Percentiles rank a stretch among this genome's conserved stretches.
phyloP scores from a whole-genome alignment of 148 eudicot genomes.

The Suaeda aralocaspica region DNA sequence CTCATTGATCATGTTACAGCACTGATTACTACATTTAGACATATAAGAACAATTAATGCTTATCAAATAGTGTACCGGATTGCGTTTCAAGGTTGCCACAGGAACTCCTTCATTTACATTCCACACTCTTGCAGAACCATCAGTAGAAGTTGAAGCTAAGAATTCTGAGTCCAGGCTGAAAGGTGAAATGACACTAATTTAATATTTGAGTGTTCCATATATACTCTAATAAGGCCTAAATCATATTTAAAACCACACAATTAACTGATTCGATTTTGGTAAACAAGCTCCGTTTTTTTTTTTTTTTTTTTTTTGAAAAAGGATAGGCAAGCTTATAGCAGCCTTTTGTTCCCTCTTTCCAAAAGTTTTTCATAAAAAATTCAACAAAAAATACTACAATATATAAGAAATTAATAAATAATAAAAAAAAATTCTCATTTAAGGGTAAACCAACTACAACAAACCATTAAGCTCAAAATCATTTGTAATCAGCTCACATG shows the following conservation, averaged over 20 bases:
- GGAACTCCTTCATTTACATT: slow-evolving; percentile 86
- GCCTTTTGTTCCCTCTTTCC: background rate
- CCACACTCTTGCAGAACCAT: slow-evolving; percentile 96
- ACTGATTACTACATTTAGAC: slow-evolving; percentile 13
- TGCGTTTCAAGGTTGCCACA: slow-evolving; percentile 65
- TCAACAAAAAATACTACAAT: too few relatives aligned
- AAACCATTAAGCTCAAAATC: too few relatives aligned
- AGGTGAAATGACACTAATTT: slow-evolving; percentile 4
- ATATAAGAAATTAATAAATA: too few relatives aligned
- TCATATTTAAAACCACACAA: background rate
- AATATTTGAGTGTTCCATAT: background rate
- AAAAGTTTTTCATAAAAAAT: background rate
- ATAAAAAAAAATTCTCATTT: background rate
- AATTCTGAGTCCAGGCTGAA: slow-evolving; percentile 94
- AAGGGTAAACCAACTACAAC: too few relatives aligned
- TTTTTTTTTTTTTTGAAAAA: too few relatives aligned
- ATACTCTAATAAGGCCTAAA: background rate
- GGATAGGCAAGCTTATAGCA: too few relatives aligned
- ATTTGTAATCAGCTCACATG: too few relatives aligned
- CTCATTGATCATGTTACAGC: slow-evolving; percentile 17
- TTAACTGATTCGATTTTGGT: background rate
- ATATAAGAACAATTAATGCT: background rate
- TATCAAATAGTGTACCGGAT: slow-evolving; percentile 35
- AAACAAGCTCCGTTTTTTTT: too few relatives aligned
- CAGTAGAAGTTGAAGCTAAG: slow-evolving; percentile 92